Evolutionary conservation across 2,329 filamentous ascomycete genomes (phyloP).

Genomic region (Nannizziopsis arthrosporioides): DNA sequence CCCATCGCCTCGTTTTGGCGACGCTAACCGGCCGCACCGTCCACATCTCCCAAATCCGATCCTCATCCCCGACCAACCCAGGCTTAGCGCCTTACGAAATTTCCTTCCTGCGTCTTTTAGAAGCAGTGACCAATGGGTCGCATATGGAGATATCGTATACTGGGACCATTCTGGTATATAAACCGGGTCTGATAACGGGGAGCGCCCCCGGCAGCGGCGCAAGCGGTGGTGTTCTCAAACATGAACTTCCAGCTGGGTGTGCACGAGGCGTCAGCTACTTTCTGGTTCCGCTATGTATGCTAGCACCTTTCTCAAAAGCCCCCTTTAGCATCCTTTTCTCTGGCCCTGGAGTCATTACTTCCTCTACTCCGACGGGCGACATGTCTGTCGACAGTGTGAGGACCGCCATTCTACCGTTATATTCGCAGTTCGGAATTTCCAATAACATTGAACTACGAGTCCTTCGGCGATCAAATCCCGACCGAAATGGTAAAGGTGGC

Average conservation of each 20-base stretch:
- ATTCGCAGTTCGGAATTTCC: slow-evolving; percentile 79
- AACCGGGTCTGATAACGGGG: slow-evolving; percentile 83
- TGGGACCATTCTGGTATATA: slow-evolving; percentile 83
- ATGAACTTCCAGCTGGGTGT: slow-evolving; percentile 66
- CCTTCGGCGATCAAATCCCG: slow-evolving; percentile 65
- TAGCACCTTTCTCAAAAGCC: slow-evolving; percentile 86
- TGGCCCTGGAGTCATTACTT: slow-evolving; percentile 85
- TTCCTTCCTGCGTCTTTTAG: slow-evolving; percentile 87
- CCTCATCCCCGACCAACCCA: slow-evolving; percentile 70
- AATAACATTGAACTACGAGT: slow-evolving; percentile 76
- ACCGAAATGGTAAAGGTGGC: slow-evolving; percentile 62
- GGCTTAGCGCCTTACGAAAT: slow-evolving; percentile 88
- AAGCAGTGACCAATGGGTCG: slow-evolving; percentile 88
- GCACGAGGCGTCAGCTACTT: slow-evolving; percentile 81
- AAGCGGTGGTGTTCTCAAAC: slow-evolving; percentile 62
- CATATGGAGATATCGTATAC: slow-evolving; percentile 94
- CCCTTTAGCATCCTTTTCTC: slow-evolving; percentile 83
- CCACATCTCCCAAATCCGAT: slow-evolving; percentile 88
- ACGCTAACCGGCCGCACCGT: slow-evolving; percentile 82
- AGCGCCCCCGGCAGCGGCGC: slow-evolving; percentile 65
- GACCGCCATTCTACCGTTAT: slow-evolving; percentile 81
- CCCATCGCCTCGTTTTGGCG: slow-evolving; percentile 73
- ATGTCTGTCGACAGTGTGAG: slow-evolving; percentile 87
- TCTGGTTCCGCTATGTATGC: slow-evolving; percentile 72
- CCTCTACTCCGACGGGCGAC: slow-evolving; percentile 70